A percentile compares a stretch with the other conserved stretches of the same genome.
phyloP scores from a whole-genome alignment of 2,329 filamentous ascomycete species.

The Furcasterigmium furcatum region DNA sequence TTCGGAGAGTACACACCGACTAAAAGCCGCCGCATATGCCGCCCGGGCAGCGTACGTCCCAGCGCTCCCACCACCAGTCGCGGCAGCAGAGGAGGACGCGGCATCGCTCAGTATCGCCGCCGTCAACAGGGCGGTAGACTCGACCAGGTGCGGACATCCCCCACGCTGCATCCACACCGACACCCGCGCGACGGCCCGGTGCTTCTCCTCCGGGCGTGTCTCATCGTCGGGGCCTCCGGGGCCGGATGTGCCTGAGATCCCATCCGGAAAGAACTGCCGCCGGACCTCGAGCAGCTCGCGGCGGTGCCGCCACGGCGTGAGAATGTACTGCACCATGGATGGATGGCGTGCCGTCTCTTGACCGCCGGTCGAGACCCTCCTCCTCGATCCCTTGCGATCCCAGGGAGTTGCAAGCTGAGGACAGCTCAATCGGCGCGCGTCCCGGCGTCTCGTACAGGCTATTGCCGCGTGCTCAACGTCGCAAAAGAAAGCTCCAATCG shows the following conservation, averaged over 20 bases:
- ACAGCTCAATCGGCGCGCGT: no score
- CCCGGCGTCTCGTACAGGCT: no score
- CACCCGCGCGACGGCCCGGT: slow-evolving; percentile 53
- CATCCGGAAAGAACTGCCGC: slow-evolving; percentile 56
- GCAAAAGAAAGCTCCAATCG: no score
- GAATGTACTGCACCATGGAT: slow-evolving; percentile 65
- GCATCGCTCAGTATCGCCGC: slow-evolving; percentile 67
- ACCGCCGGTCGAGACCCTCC: no score
- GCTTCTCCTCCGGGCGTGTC: slow-evolving; percentile 27
- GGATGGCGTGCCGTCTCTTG: not conserved
- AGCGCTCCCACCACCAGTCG: slow-evolving; percentile 28
- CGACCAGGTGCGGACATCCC: slow-evolving; percentile 74
- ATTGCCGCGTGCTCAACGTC: no score
- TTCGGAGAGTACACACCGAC: slow-evolving; percentile 47
- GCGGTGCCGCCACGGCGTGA: slow-evolving; percentile 70
- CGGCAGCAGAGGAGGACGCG: slow-evolving; percentile 16
- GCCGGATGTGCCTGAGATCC: slow-evolving; percentile 7
- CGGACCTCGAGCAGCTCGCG: slow-evolving; percentile 65
- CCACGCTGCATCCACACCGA: slow-evolving; percentile 70
- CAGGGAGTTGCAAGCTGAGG: no score
- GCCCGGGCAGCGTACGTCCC: slow-evolving; percentile 61
- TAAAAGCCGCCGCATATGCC: slow-evolving; percentile 72
- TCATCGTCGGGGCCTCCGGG: slow-evolving; percentile 6
- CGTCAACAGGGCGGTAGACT: slow-evolving; percentile 72
- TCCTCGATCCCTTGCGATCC: not conserved